Evolutionary conservation across 2,329 filamentous ascomycete genomes (phyloP).

Genomic region (Fusarium caatingaense): DNA sequence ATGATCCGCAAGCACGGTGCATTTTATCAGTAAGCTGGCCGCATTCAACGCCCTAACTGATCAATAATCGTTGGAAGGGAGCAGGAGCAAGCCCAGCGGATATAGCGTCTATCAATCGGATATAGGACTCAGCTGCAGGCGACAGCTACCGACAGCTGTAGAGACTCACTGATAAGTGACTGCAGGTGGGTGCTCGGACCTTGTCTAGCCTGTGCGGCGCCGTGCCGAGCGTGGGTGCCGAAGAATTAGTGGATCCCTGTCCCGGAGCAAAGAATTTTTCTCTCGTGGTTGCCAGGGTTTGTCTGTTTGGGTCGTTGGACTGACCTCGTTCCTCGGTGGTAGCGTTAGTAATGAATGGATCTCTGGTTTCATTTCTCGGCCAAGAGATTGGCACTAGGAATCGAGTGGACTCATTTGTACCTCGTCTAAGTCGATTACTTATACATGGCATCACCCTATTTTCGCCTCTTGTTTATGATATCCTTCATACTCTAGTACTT

Average conservation of each 20-base stretch:
- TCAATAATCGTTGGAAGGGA: not conserved
- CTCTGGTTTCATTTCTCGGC: slow-evolving; percentile 12
- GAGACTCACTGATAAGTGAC: not conserved
- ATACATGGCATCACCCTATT: slow-evolving; percentile 30
- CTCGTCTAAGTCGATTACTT: slow-evolving; percentile 22
- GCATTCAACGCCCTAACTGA: not conserved
- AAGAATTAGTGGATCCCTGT: slow-evolving; percentile 19
- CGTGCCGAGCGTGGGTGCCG: slow-evolving; percentile 42
- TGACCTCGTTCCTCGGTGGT: slow-evolving; percentile 8
- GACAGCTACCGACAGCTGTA: not conserved
- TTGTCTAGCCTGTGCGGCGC: slow-evolving; percentile 17
- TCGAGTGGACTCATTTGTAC: not conserved
- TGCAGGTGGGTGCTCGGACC: slow-evolving; percentile 6
- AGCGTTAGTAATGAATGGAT: slow-evolving; percentile 29
- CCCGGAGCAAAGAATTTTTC: slow-evolving; percentile 26
- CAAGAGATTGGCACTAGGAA: slow-evolving; percentile 16
- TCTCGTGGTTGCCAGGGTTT: slow-evolving; percentile 28
- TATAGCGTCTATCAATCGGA: slow-evolving; percentile 29
- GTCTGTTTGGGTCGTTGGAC: slow-evolving; percentile 15
- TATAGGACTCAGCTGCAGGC: slow-evolving; percentile 12
- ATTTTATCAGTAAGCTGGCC: slow-evolving; percentile 1
- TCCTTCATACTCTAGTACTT: not conserved
- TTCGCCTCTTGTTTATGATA: not conserved
- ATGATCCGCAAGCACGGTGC: slow-evolving; percentile 11
- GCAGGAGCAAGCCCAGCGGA: slow-evolving; percentile 4